phyloP scores from a whole-genome alignment of 2,329 filamentous ascomycete genomes.

The Cladosporium sp. region DNA sequence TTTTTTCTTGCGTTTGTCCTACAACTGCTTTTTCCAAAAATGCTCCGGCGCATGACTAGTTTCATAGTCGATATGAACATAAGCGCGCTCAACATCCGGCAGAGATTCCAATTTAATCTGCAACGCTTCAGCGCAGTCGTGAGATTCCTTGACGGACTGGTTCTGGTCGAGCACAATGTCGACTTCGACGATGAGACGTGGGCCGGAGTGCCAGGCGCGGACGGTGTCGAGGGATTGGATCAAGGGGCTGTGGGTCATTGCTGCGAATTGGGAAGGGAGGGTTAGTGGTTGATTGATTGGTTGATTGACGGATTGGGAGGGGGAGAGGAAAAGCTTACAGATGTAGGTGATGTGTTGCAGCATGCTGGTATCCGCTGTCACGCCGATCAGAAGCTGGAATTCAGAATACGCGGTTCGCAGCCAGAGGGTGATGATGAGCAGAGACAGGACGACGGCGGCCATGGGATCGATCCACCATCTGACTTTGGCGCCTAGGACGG shows the following conservation, averaged over 20 bases:
- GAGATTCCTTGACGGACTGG: constrained; percentile 68
- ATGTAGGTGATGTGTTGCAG: constrained; percentile 96
- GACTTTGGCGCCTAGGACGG: constrained; percentile 83
- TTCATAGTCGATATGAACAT: constrained; percentile 97
- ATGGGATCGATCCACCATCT: constrained; percentile 93
- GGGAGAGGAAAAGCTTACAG: constrained; percentile 44
- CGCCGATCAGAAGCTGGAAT: constrained; percentile 86
- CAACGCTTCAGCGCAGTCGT: constrained; percentile 89
- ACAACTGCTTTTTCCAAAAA: constrained; percentile 62
- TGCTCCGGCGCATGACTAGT: constrained; percentile 92
- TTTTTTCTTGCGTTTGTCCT: constrained; percentile 12
- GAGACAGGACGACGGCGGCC: constrained; percentile 78
- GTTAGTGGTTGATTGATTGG: not conserved
- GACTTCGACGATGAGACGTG: constrained; percentile 87
- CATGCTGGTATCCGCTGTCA: constrained; percentile 76
- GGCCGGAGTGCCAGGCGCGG: constrained; percentile 83
- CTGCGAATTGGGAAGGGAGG: constrained; percentile 33
- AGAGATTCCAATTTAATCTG: constrained; percentile 91
- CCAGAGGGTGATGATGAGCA: constrained; percentile 77
- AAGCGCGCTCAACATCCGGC: constrained; percentile 86
- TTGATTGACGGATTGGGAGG: not conserved
- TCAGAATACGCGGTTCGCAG: constrained; percentile 78
- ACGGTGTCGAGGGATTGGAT: constrained; percentile 92
- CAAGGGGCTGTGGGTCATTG: constrained; percentile 77
- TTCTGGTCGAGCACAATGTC: constrained; percentile 88